Percentiles rank a stretch among this genome's conserved stretches.
phyloP scores from a whole-genome alignment of 306 rosid genomes.

The Sophora flavescens region DNA sequence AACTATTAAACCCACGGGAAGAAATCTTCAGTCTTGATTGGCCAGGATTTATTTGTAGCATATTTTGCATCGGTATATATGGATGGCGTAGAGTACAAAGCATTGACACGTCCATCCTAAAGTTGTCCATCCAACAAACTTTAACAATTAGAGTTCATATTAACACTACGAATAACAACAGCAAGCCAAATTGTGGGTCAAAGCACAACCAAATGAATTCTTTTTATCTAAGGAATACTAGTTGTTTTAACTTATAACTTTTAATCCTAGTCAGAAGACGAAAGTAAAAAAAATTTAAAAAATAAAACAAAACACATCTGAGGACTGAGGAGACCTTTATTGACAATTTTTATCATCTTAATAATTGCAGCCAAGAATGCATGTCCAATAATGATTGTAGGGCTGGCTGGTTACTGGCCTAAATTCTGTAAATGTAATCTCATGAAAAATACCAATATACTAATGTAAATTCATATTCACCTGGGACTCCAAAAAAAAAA shows the following conservation, averaged over 20 bases:
- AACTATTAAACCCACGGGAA: slow-evolving; percentile 76
- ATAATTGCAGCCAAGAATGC: slow-evolving; percentile 16
- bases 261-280: not conserved
- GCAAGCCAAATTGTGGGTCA: slow-evolving; percentile 22
- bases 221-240: slow-evolving; percentile 19
- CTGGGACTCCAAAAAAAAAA: not conserved
- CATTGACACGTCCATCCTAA: slow-evolving; percentile 96
- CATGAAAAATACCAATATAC: slow-evolving; percentile 13
- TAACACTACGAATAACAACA: slow-evolving; percentile 29
- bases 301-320: no score
- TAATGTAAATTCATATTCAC: not conserved
- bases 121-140: slow-evolving; percentile 40
- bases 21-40: slow-evolving; percentile 76
- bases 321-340: not conserved
- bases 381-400: not conserved
- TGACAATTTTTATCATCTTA: slow-evolving; percentile 14
- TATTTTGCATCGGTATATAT: slow-evolving; percentile 88
- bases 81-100: slow-evolving; percentile 90
- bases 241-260: not conserved
- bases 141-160: slow-evolving; percentile 34
- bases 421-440: not conserved
- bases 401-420: slow-evolving; percentile 2
- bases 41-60: slow-evolving; percentile 76
- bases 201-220: slow-evolving; percentile 9
- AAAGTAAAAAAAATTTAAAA: not conserved